Evolutionary conservation across 192 early-diverging fungal species (phyloP), one percentile per base, ranked within the genome.

Genomic region (Umbelopsis sp.): DNA sequence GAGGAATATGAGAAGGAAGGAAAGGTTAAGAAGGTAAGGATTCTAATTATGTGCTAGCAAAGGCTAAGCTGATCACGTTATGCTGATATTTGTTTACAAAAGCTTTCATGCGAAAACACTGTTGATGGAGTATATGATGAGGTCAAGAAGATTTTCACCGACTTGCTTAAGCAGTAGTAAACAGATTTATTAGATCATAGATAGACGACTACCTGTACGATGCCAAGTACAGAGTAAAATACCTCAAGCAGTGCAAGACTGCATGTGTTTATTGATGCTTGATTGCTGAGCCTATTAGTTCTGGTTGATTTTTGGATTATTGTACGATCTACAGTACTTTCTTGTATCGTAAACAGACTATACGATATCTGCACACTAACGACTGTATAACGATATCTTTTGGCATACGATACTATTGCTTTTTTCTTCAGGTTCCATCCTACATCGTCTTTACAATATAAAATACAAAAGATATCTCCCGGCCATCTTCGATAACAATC

Each of bases 11-110:
- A 77, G 20, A 91, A 90, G 75, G 65, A 82, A 44, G 86, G 86
- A 44, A 97, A 96, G 83, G 94, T 97, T 31, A 84, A 90, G 62
- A 92, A 85, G 59, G 87, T 97, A 70, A 81, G 79, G 9, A 25
- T 36, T 22, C 3, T 32, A 21, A 38, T 6, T 4, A 36, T 1
- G 1, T 43, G 25, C 34, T 59, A n/a, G 1, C 0, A 45, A 16
- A 16, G 1, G 16, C 47, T 59, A 24, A 14, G n/a, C 12, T 11
- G 5, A 3, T 6, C 38, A 41, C 38, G n/a, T 41, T 41, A 25
- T 77, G 11, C 65, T 2, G n/a, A 66, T 59, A 11, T 1, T 41
- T 41, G 38, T 11, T 41, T 59, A 45, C 29, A 25, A 45, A 51
- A 77, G 66, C 59, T 62, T 34, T 50, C 62, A 32, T 90, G 92